Evolutionary conservation across 2,329 filamentous ascomycete genomes (phyloP).

Genomic region (Paraphoma sp.): DNA sequence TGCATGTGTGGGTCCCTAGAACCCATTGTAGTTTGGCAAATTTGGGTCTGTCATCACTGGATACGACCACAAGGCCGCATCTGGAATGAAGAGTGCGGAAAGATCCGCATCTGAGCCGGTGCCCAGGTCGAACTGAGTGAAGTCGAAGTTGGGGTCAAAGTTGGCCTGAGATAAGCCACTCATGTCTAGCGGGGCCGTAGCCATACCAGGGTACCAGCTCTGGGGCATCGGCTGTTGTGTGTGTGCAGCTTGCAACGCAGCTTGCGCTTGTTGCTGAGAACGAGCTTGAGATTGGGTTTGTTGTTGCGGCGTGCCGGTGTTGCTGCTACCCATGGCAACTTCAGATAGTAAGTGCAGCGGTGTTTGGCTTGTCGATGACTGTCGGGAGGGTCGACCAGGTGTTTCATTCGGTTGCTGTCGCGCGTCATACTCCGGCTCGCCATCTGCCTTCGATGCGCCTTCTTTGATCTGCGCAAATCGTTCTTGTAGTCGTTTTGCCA

Average conservation of each 20-base stretch:
- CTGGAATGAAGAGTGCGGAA: slow-evolving; percentile 45
- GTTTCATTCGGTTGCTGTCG: slow-evolving; percentile 23
- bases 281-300: slow-evolving; percentile 16
- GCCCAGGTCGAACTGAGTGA: slow-evolving; percentile 45
- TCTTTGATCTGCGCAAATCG: slow-evolving; percentile 54
- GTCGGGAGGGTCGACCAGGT: slow-evolving; percentile 24
- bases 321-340: slow-evolving; percentile 48
- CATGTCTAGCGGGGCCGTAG: slow-evolving; percentile 27
- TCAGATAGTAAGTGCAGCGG: slow-evolving; percentile 49
- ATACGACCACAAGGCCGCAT: slow-evolving; percentile 43
- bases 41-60: slow-evolving; percentile 14
- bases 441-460: slow-evolving; percentile 44
- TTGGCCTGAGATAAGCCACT: slow-evolving; percentile 34
- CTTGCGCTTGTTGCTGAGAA: slow-evolving; percentile 33
- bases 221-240: slow-evolving; percentile 30
- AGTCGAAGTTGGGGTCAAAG: slow-evolving; percentile 46
- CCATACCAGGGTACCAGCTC: slow-evolving; percentile 37
- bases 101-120: slow-evolving; percentile 46
- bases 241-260: slow-evolving; percentile 26
- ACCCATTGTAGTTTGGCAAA: slow-evolving; percentile 22
- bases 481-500: slow-evolving; percentile 53
- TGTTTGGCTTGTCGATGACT: slow-evolving; percentile 42
- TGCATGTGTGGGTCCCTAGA: not conserved
- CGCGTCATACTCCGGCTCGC: slow-evolving; percentile 29
- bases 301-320: slow-evolving; percentile 18